A percentile compares a stretch with the other conserved stretches of the same genome.
These are phyloP conservation scores for Acmispon strigosus DNA, from an alignment of 306 rosid species.

Conservation along the genomic window DNA sequence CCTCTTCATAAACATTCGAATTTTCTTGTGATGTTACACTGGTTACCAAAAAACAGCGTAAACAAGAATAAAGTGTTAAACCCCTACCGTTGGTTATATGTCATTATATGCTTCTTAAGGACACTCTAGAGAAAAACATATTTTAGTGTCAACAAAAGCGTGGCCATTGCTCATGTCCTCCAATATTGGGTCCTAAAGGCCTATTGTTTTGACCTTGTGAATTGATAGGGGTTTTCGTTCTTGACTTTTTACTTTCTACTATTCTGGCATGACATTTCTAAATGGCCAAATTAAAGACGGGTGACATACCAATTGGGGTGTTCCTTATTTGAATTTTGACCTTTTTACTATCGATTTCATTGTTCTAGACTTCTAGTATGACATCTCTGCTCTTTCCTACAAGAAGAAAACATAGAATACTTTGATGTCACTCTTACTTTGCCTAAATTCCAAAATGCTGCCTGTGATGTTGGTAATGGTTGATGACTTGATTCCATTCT, in stretches of 20 bases:
- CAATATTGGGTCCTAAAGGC: not conserved
- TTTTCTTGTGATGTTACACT: no score
- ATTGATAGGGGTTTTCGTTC: not conserved
- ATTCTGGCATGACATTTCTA: not conserved
- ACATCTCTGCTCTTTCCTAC: not conserved
- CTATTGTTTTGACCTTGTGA: not conserved
- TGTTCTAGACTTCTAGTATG: not conserved
- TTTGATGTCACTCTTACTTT: conserved; percentile 25
- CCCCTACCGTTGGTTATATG: no score
- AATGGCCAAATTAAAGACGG: not conserved
- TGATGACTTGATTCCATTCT: conserved; percentile 23
- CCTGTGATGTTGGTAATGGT: conserved; percentile 11
- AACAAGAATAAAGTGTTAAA: no score
- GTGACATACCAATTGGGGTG: not conserved
- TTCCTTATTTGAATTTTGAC: not conserved
- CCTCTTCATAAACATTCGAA: no score
- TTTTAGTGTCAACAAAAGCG: not conserved
- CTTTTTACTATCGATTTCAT: not conserved
- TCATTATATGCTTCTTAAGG: not conserved
- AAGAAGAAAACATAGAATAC: conserved; percentile 24
- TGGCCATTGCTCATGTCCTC: not conserved
- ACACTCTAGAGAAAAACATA: not conserved
- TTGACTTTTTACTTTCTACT: not conserved
- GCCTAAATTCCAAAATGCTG: conserved; percentile 18
- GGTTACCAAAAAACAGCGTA: no score